Conservation (phyloP, 2,329 filamentous ascomycete species). For the Pestalotiopsis sp. region DNA sequence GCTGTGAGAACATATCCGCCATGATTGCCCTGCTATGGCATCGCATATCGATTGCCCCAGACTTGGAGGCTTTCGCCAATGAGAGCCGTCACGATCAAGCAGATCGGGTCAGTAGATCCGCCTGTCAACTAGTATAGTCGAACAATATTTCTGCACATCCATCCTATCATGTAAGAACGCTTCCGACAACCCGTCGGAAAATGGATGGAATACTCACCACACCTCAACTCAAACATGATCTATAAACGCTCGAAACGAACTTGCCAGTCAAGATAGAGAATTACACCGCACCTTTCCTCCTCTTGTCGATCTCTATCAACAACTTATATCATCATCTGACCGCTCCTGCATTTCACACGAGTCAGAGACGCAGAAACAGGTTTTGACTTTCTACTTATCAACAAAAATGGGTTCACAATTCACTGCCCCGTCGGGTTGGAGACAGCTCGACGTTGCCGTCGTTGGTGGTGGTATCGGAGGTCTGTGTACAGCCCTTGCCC, state of each 20-base stretch:
- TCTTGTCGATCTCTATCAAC: constrained; percentile 2
- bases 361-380: background rate
- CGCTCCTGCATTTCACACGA: background rate
- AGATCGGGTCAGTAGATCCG: background rate
- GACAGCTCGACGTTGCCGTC: constrained; percentile 4
- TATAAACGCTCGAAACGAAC: constrained; percentile 5
- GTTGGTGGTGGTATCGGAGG: constrained; percentile 35
- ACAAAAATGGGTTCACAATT: constrained; percentile 8
- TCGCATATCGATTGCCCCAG: background rate
- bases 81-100: background rate
- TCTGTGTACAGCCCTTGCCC: constrained; percentile 47
- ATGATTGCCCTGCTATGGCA: background rate
- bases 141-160: background rate
- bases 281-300: background rate
- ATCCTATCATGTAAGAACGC: background rate
- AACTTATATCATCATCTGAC: background rate
- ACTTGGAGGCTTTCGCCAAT: background rate
- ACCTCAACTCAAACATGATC: background rate
- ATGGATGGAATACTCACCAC: background rate
- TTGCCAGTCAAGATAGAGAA: background rate
- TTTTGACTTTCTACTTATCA: background rate
- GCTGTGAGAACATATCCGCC: background rate
- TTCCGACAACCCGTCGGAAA: constrained; percentile 8
- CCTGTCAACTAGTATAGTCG: background rate
- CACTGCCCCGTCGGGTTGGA: constrained; percentile 5